Base-by-base conservation (phyloP, 2,329 filamentous ascomycete genomes). In the Diaporthe vexans region DNA sequence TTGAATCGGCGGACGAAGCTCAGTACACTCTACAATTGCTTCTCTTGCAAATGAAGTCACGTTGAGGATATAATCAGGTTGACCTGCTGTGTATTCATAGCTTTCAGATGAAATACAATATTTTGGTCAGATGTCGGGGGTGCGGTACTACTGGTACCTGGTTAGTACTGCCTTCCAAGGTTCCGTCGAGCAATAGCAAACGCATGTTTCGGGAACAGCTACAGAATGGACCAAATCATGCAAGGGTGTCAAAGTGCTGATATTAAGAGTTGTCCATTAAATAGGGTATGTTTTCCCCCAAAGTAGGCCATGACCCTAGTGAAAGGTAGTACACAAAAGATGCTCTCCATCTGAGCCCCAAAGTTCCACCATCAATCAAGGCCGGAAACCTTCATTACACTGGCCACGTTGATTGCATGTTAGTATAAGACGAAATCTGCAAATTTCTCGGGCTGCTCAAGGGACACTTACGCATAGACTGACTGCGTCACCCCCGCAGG, bases 401-500 rank as follows among this genome's bases (percentile, higher is more conserved):
- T 67, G 33, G 19, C 24, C 29, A 37, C 5, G 29, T 19, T n/a
- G 7, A 37, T 43, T 13, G 26, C n/a, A 9, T 37, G 33, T 67
- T 10, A 67, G 63, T 13, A 37, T 9, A 5, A 17, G 17, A 37
- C 4, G 7, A 19, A n/a, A 6, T 11, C 5, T 21, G 6, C 13
- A 33, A 19, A 21, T 4, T 37, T 6, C 5, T 17, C 8, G 8
- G 21, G 1, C 6, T 13, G 8, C 8, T 19, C 4, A 21, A n/a
- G 13, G 7, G 33, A 7, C 8, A 74, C 74, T 68, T 33, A 74
- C 67, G 24, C 74, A 74, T 37, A 59, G 58, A 40, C 33, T 48
- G 19, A 75, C 17, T 11, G 52, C 65, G 40, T 73, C 72, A 29
- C 33, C 59, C 8, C 67, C 74, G 29, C 74, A 75, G 35, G 40